Base-by-base conservation (phyloP, 208 protist species). In the Leptomonas seymouri region DNA sequence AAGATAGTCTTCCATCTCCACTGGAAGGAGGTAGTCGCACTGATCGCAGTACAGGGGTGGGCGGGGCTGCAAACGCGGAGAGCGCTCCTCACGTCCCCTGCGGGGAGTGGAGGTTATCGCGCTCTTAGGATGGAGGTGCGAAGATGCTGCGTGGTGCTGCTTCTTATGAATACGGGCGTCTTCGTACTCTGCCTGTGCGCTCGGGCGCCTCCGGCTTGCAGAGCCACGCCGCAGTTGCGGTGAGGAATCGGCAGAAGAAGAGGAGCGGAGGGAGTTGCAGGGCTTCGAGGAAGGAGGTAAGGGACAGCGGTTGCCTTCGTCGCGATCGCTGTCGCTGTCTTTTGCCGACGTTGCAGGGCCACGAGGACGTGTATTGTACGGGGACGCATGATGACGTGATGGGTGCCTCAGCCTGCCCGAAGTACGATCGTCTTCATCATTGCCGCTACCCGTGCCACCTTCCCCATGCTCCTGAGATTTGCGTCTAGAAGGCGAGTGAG, bases 1-100 rank as follows among this genome's bases (percentile, higher is more conserved):
- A 20, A 66, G 41, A 44, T 77, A 71, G 16, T 15, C 48, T 8
- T 34, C 46, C 49, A 71, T 56, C 25, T 77, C 71, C 56, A 53
- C 58, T 1, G 71, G 57, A 18, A 71, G 56, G 8, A 42, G 44
- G 42, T 71, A 71, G 41, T 54, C 41, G 58, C 71, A 71, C 36
- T 25, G 39, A 11, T 31, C 31, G 45, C 71, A 77, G 63, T 49
- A 4, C 39, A n/a, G 34, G 15, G 30, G 66, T 15, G 45, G 39
- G 7, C 28, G 66, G 0, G 30, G 31, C 20, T n/a, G 9, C 50
- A 49, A 64, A 2, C 34, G 16, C 23, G 48, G 58, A 4, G 39
- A 30, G 6, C 28, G 49, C 50, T 39, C 39, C 27, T 31, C n/a
- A 14, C n/a, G 28, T 7, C 16, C 15, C 14, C 53, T n/a, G 41